Conservation (phyloP, 2,329 filamentous ascomycete genomes). For the Neopestalotiopsis rosae region DNA sequence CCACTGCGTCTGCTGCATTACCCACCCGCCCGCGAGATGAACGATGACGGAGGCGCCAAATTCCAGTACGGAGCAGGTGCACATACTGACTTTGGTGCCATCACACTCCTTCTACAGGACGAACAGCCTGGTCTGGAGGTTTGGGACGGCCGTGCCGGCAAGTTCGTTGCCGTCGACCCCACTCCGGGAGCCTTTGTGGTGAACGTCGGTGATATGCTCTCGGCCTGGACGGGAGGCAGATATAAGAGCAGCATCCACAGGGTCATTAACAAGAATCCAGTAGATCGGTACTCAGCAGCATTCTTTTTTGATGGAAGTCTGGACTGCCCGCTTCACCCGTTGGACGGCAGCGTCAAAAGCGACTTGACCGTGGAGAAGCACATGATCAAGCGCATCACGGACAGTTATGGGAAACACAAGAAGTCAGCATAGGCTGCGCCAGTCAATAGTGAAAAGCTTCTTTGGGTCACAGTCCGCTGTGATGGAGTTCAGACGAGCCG, state of each 20-base stretch:
- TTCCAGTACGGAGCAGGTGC: conserved; percentile 22
- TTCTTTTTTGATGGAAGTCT: conserved; percentile 8
- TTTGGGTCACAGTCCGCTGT: too few species aligned
- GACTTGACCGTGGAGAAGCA: background rate
- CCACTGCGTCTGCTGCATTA: conserved; percentile 7
- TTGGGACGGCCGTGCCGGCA: conserved; percentile 19
- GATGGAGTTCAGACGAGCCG: too few species aligned
- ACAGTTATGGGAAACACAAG: background rate
- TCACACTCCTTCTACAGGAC: conserved; percentile 31
- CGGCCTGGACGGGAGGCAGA: conserved; percentile 32
- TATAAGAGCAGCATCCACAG: conserved; percentile 8
- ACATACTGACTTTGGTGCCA: conserved; percentile 31
- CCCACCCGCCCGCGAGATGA: background rate
- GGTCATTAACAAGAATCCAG: background rate
- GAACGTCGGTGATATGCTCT: conserved; percentile 44
- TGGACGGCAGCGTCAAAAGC: background rate
- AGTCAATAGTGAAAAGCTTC: too few species aligned
- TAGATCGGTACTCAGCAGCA: background rate
- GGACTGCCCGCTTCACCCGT: background rate
- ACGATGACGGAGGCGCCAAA: background rate
- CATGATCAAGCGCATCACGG: background rate
- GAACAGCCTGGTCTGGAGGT: conserved; percentile 31
- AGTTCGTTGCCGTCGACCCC: conserved; percentile 27
- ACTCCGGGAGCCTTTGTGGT: conserved; percentile 37
- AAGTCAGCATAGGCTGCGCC: too few species aligned